A percentile compares a stretch with the other conserved stretches of the same genome.
These are phyloP conservation scores for Cercophora samala DNA, from an alignment of 495 filamentous ascomycete genomes.

Conservation along the genomic window DNA sequence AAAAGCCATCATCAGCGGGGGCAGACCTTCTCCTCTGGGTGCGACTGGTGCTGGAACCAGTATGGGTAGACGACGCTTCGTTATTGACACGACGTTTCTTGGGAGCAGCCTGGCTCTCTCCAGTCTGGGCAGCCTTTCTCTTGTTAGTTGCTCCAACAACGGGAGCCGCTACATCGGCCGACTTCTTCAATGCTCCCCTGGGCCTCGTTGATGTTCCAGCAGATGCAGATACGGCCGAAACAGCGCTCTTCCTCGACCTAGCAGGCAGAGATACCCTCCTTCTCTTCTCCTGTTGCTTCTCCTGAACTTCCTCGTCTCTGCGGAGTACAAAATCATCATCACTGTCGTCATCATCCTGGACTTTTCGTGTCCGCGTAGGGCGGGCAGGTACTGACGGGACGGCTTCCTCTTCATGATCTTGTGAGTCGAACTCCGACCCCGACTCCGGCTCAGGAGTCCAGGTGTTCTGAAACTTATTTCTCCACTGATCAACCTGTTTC, in stretches of 20 bases:
- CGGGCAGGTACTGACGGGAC: too few relatives aligned
- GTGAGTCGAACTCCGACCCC: neutral
- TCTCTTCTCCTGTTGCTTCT: neutral
- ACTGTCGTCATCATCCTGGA: neutral
- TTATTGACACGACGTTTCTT: neutral
- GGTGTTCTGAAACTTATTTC: neutral
- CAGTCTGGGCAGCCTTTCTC: neutral
- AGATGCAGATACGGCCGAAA: neutral
- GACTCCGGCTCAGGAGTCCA: too few relatives aligned
- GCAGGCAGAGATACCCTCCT: neutral
- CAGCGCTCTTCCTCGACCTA: neutral
- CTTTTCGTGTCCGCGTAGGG: neutral
- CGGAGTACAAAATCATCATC: neutral
- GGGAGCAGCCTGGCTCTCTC: neutral
- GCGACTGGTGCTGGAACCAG: neutral
- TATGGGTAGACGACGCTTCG: neutral
- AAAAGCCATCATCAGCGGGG: neutral
- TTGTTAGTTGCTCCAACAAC: neutral
- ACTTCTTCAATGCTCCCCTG: neutral
- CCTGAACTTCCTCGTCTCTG: neutral
- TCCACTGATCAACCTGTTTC: neutral
- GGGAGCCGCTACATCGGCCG: neutral
- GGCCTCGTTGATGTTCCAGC: neutral
- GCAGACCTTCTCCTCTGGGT: neutral
- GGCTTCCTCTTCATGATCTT: neutral